Evolutionary conservation across 2,329 filamentous ascomycete genomes (phyloP).

Genomic region (Tricladium varicosporioides): DNA sequence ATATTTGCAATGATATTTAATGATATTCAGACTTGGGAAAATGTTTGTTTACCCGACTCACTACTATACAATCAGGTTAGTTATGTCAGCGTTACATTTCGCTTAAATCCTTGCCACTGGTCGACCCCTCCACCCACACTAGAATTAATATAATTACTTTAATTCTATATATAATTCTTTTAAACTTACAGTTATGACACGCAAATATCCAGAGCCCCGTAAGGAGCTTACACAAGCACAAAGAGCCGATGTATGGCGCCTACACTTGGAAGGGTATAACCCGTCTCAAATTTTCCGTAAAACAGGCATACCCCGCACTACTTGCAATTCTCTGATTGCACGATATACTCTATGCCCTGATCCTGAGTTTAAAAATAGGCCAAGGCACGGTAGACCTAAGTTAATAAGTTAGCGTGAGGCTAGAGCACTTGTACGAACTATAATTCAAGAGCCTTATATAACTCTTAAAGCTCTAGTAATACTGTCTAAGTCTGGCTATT

Average conservation of each 20-base stretch:
- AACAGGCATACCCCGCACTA: not conserved
- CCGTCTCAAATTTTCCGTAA: not conserved
- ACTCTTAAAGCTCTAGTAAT: not conserved
- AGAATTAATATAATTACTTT: too few relatives aligned
- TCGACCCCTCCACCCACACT: too few relatives aligned
- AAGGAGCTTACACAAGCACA: not conserved
- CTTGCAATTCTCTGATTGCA: too few relatives aligned
- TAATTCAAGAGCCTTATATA: not conserved
- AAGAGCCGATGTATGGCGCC: not conserved
- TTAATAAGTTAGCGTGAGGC: not conserved
- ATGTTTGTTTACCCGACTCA: too few relatives aligned
- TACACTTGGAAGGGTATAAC: not conserved
- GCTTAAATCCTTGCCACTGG: too few relatives aligned
- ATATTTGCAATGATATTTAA: too few relatives aligned
- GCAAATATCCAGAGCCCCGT: not conserved
- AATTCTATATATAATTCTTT: not conserved
- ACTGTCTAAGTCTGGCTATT: constrained; percentile 5
- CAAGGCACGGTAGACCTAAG: too few relatives aligned
- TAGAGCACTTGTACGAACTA: not conserved
- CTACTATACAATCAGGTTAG: too few relatives aligned
- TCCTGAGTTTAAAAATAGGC: too few relatives aligned
- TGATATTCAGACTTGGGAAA: too few relatives aligned
- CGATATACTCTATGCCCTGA: too few relatives aligned
- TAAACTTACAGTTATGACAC: not conserved
- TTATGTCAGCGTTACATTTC: too few relatives aligned